phyloP scores from a whole-genome alignment of 805 yeast genomes.

The Yamadazyma sp. region DNA sequence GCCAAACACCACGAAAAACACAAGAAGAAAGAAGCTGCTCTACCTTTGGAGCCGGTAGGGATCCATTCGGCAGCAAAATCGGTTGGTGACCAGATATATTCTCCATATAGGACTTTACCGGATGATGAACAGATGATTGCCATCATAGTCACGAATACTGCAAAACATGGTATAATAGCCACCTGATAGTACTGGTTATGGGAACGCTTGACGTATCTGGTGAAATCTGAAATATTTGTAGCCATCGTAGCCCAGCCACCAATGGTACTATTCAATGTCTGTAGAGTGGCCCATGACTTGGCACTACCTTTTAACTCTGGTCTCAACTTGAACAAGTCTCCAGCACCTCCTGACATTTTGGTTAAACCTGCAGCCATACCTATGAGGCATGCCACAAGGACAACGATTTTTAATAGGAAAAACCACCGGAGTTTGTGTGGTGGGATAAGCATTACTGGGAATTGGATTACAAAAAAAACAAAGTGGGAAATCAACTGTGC shows the following conservation, averaged over 20 bases:
- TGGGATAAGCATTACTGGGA: constrained; percentile 32
- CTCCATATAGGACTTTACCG: constrained; percentile 38
- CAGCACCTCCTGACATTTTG: constrained; percentile 13
- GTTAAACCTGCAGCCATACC: constrained; percentile 15
- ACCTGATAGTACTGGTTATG: constrained; percentile 28
- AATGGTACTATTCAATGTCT: constrained; percentile 27
- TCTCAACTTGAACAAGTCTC: constrained; percentile 11
- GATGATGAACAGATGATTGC: constrained; percentile 35
- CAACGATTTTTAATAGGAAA: constrained; percentile 30
- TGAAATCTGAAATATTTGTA: constrained; percentile 38
- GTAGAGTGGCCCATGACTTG: constrained; percentile 24
- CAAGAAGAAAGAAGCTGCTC: constrained; percentile 20
- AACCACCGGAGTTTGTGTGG: constrained; percentile 35
- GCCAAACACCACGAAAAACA: constrained; percentile 17
- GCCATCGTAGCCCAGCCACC: constrained; percentile 39
- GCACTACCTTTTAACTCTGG: constrained; percentile 19
- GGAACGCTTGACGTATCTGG: constrained; percentile 34
- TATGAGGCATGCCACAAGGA: constrained; percentile 17
- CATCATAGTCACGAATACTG: constrained; percentile 15
- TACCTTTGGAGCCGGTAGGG: constrained; percentile 18
- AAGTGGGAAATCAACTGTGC: constrained; percentile 32
- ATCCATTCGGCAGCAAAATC: constrained; percentile 36
- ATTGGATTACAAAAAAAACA: constrained; percentile 28
- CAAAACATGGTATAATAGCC: constrained; percentile 11
- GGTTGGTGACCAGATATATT: constrained; percentile 46